These are phyloP conservation scores for Aphanomyces euteiches DNA, from an alignment of 352 stramenopile species.

Conservation along the genomic window DNA sequence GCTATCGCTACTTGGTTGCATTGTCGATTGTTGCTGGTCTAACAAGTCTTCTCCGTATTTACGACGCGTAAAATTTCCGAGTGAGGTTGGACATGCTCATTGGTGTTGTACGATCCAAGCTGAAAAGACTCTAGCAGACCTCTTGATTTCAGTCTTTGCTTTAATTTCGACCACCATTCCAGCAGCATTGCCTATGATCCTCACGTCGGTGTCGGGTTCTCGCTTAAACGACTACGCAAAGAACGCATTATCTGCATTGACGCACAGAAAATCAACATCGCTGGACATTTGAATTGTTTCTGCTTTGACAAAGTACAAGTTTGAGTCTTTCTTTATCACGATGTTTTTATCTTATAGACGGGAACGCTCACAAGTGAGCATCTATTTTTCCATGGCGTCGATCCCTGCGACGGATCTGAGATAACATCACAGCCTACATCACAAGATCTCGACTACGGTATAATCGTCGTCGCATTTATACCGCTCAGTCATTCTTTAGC, in stretches of 20 bases:
- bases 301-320: conserved; percentile 84
- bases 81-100: too few species aligned
- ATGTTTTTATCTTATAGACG: too few species aligned
- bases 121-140: conserved; percentile 30
- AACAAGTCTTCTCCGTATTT: conserved; percentile 53
- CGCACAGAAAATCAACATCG: conserved; percentile 63
- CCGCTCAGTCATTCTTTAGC: conserved; percentile 41
- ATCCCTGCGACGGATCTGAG: conserved; percentile 42
- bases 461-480: background rate
- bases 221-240: conserved; percentile 45
- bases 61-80: conserved; percentile 10
- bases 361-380: conserved; percentile 70
- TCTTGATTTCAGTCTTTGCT: conserved; percentile 47
- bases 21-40: conserved; percentile 44
- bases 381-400: conserved; percentile 66
- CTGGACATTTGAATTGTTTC: conserved; percentile 66
- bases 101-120: conserved; percentile 12
- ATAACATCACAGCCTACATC: background rate
- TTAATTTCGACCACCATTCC: conserved; percentile 55
- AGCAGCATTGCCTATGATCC: conserved; percentile 51
- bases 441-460: background rate
- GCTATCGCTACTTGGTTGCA: conserved; percentile 54
- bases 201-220: conserved; percentile 58
- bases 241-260: conserved; percentile 55
- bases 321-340: too few species aligned